Evolutionary conservation across 2,329 filamentous ascomycete genomes (phyloP).

Genomic region (Xylariaceae sp.): DNA sequence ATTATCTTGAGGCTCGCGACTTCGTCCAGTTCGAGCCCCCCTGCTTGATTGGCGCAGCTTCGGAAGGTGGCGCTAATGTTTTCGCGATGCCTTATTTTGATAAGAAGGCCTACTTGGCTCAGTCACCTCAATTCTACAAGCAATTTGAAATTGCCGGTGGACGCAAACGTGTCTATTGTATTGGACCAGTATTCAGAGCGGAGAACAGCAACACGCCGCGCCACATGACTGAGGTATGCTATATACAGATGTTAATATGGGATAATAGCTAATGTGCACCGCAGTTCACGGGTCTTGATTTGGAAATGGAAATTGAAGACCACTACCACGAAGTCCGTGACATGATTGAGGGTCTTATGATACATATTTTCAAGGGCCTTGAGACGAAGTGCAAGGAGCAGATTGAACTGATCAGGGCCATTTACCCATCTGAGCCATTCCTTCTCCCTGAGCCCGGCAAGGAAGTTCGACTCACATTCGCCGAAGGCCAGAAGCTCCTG

Average conservation of each 20-base stretch:
- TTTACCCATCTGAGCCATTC: slow-evolving; percentile 76
- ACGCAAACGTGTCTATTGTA: slow-evolving; percentile 71
- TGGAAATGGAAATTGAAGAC: slow-evolving; percentile 84
- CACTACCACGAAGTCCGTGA: slow-evolving; percentile 71
- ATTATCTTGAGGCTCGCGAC: slow-evolving; percentile 70
- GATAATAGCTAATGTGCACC: slow-evolving; percentile 6
- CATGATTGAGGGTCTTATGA: slow-evolving; percentile 68
- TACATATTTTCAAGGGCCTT: slow-evolving; percentile 76
- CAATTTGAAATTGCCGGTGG: slow-evolving; percentile 80
- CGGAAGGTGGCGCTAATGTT: slow-evolving; percentile 89
- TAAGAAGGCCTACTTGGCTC: slow-evolving; percentile 72
- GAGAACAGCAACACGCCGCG: slow-evolving; percentile 81
- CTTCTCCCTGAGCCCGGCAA: slow-evolving; percentile 70
- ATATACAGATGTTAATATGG: not conserved
- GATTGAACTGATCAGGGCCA: slow-evolving; percentile 65
- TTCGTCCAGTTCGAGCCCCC: slow-evolving; percentile 88
- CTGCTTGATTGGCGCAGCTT: slow-evolving; percentile 82
- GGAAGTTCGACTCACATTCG: slow-evolving; percentile 72
- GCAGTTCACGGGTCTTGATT: slow-evolving; percentile 78
- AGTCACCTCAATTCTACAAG: slow-evolving; percentile 84
- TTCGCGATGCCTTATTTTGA: slow-evolving; percentile 90
- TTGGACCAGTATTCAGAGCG: slow-evolving; percentile 79
- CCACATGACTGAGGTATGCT: slow-evolving; percentile 69
- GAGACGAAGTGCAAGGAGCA: slow-evolving; percentile 63
- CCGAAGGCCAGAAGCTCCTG: slow-evolving; percentile 72